A percentile compares a stretch with the other conserved stretches of the same genome.
These are phyloP conservation scores for Exophiala bonariae DNA, from an alignment of 2,329 filamentous ascomycete species.

Conservation along the genomic window DNA sequence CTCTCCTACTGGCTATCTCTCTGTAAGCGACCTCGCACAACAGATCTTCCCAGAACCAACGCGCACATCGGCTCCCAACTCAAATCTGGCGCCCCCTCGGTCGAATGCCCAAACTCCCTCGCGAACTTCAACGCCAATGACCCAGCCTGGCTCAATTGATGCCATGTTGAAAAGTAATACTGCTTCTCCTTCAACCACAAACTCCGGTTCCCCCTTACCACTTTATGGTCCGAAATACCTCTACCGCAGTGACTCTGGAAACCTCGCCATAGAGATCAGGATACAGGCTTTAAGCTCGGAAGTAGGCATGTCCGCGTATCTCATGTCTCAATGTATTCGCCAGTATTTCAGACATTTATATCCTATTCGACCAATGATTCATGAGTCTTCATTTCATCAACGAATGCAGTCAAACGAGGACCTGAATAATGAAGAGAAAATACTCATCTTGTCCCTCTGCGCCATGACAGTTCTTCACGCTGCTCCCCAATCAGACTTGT, in stretches of 20 bases:
- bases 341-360: constrained; percentile 29
- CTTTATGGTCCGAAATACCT: constrained; percentile 23
- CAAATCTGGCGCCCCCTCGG: constrained; percentile 1
- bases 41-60: constrained; percentile 26
- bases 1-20: constrained; percentile 26
- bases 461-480: constrained; percentile 28
- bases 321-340: constrained; percentile 29
- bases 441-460: constrained; percentile 26
- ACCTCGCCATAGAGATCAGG: constrained; percentile 18
- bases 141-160: constrained; percentile 22
- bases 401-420: constrained; percentile 23
- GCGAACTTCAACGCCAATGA: constrained; percentile 18
- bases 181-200: constrained; percentile 18
- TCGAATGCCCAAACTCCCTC: constrained; percentile 16
- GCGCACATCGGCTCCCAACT: neutral
- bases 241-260: constrained; percentile 26
- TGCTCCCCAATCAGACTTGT: constrained; percentile 26
- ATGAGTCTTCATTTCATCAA: constrained; percentile 22
- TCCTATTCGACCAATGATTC: constrained; percentile 27
- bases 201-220: constrained; percentile 24
- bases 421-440: constrained; percentile 25
- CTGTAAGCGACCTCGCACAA: constrained; percentile 28
- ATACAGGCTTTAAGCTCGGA: constrained; percentile 24
- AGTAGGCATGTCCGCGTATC: constrained; percentile 24
- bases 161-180: constrained; percentile 14